phyloP scores from a whole-genome alignment of 495 filamentous ascomycete species.

The Talaromyces ruber region DNA sequence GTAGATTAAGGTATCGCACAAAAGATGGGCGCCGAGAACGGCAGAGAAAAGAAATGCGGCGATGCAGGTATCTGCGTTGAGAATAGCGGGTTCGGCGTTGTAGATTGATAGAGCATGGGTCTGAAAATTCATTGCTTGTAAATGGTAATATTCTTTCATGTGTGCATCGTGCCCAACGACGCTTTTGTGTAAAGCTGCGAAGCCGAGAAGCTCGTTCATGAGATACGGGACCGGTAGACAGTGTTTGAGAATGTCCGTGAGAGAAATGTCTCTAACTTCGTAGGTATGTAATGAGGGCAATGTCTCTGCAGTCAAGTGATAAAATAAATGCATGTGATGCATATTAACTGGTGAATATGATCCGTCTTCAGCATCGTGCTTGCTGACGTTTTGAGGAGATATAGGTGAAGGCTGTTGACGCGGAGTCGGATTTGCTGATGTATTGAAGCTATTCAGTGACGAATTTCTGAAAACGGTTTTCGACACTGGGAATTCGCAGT shows the following conservation, averaged over 20 bases:
- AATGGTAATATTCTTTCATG: conserved; percentile 22
- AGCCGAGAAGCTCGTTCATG: background rate
- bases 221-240: background rate
- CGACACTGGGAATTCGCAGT: background rate
- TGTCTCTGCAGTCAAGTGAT: background rate
- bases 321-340: background rate
- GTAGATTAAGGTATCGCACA: conserved; percentile 30
- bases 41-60: conserved; percentile 41
- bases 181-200: background rate
- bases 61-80: conserved; percentile 28
- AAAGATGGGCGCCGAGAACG: conserved; percentile 33
- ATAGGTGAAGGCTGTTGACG: background rate
- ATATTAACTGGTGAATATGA: background rate
- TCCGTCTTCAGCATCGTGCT: background rate
- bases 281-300: background rate
- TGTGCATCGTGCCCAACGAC: background rate
- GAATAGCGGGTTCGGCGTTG: conserved; percentile 17
- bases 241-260: background rate
- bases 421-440: background rate
- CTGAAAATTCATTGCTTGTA: conserved; percentile 39
- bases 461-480: background rate
- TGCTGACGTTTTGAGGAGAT: background rate
- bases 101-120: conserved; percentile 37
- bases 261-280: background rate
- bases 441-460: background rate